These are phyloP conservation scores for Apiospora hydei DNA, from an alignment of 2,329 filamentous ascomycete species.

Conservation along the genomic window DNA sequence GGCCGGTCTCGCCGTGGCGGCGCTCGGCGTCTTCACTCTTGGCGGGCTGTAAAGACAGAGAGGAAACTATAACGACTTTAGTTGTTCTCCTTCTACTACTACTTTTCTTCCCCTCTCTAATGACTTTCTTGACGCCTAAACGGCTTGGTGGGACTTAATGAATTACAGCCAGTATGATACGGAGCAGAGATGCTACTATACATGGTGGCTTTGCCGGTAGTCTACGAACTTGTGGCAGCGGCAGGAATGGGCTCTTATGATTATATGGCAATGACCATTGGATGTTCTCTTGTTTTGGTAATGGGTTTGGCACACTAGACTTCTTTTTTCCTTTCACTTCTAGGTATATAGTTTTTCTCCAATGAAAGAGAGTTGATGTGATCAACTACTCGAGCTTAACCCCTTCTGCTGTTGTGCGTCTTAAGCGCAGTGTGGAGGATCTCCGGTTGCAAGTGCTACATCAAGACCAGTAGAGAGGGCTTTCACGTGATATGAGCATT, in stretches of 20 bases:
- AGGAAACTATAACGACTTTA: background rate
- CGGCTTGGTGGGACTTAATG: background rate
- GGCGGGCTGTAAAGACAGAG: background rate
- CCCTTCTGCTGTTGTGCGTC: background rate
- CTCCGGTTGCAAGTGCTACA: no score
- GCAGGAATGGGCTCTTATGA: background rate
- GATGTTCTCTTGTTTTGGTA: background rate
- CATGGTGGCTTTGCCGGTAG: background rate
- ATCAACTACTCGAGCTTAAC: background rate
- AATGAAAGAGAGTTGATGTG: background rate
- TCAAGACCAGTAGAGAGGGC: background rate
- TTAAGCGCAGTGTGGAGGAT: no score
- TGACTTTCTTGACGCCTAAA: background rate
- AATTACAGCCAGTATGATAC: background rate
- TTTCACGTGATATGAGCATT: background rate
- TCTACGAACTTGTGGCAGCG: background rate
- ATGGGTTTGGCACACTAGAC: background rate
- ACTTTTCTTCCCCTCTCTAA: background rate
- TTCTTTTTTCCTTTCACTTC: background rate
- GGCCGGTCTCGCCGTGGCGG: background rate
- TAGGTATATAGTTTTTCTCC: constrained; percentile 3
- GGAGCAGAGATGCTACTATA: background rate
- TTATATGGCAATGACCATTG: background rate
- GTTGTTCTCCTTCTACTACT: no score
- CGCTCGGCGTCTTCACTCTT: background rate